Evolutionary conservation across 1,284 basidiomycete species (phyloP).

Genomic region (Pisolithus thermaeus): DNA sequence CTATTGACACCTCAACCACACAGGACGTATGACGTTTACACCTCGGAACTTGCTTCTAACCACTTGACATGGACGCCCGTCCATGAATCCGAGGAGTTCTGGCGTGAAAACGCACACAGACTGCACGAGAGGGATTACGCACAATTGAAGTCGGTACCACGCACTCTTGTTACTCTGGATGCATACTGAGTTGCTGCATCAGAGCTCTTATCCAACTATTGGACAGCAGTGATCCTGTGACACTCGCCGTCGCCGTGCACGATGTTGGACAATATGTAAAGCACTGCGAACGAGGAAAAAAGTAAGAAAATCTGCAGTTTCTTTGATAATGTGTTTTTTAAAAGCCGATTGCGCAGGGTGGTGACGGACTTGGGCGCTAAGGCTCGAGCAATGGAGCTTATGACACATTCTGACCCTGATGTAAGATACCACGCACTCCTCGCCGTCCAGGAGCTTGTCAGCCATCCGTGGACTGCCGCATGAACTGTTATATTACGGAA

Average conservation of each 20-base stretch:
- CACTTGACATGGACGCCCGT: slow-evolving; percentile 93
- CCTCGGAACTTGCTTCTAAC: slow-evolving; percentile 84
- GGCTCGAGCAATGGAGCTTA: slow-evolving; percentile 88
- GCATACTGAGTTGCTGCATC: not conserved
- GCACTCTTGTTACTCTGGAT: not conserved
- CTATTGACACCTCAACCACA: not conserved
- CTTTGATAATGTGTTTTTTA: not conserved
- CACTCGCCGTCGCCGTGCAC: slow-evolving; percentile 85
- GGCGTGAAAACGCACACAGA: slow-evolving; percentile 90
- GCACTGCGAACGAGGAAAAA: slow-evolving; percentile 85
- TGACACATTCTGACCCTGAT: slow-evolving; percentile 84
- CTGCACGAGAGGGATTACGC: slow-evolving; percentile 78
- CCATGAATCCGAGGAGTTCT: slow-evolving; percentile 95
- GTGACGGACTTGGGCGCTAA: slow-evolving; percentile 86
- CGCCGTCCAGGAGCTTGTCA: slow-evolving; percentile 76
- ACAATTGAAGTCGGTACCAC: slow-evolving; percentile 63
- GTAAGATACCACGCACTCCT: slow-evolving; percentile 90
- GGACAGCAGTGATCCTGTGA: slow-evolving; percentile 56
- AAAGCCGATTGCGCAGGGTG: slow-evolving; percentile 40
- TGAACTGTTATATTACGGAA: slow-evolving; percentile 8
- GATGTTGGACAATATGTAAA: slow-evolving; percentile 94
- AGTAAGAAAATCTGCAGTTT: slow-evolving; percentile 44
- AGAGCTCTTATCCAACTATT: slow-evolving; percentile 73
- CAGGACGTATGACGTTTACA: slow-evolving; percentile 95
- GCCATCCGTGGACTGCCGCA: slow-evolving; percentile 65